Percentiles rank a stretch among this genome's conserved stretches.
These are phyloP conservation scores for Aureobasidium sp. DNA, from an alignment of 2,329 filamentous ascomycete genomes.

Conservation along the genomic window DNA sequence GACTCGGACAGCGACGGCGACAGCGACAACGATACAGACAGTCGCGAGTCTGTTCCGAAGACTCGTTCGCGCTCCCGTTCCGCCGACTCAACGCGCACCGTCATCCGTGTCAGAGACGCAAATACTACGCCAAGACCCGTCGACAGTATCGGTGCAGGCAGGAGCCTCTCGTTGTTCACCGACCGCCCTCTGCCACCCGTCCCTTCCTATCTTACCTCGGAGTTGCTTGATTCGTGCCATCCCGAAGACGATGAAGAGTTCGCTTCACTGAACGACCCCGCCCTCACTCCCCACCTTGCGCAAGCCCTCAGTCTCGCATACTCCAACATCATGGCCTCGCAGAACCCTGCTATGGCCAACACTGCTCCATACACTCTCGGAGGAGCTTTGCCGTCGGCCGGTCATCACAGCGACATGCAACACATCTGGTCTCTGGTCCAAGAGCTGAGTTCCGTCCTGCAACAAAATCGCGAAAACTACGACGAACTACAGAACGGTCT, in stretches of 20 bases:
- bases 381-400: slow-evolving; percentile 28
- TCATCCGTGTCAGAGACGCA: not conserved
- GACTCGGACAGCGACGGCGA: not conserved
- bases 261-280: slow-evolving; percentile 6
- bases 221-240: not conserved
- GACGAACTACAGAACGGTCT: slow-evolving; percentile 28
- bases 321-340: slow-evolving; percentile 17
- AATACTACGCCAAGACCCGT: not conserved
- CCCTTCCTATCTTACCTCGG: not conserved
- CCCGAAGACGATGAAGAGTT: slow-evolving; percentile 1
- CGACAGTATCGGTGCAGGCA: not conserved
- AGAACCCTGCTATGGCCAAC: slow-evolving; percentile 17
- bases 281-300: not conserved
- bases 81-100: not conserved
- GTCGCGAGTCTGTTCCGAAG: no score
- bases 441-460: slow-evolving; percentile 28
- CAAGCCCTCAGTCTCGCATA: not conserved
- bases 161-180: not conserved
- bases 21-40: no score
- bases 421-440: slow-evolving; percentile 33
- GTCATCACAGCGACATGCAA: slow-evolving; percentile 34
- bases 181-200: not conserved
- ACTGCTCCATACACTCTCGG: slow-evolving; percentile 17
- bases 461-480: slow-evolving; percentile 32
- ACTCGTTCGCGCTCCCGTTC: not conserved